Evolutionary conservation across 495 filamentous ascomycete species (phyloP).

Genomic region (Aspergillus leporis): DNA sequence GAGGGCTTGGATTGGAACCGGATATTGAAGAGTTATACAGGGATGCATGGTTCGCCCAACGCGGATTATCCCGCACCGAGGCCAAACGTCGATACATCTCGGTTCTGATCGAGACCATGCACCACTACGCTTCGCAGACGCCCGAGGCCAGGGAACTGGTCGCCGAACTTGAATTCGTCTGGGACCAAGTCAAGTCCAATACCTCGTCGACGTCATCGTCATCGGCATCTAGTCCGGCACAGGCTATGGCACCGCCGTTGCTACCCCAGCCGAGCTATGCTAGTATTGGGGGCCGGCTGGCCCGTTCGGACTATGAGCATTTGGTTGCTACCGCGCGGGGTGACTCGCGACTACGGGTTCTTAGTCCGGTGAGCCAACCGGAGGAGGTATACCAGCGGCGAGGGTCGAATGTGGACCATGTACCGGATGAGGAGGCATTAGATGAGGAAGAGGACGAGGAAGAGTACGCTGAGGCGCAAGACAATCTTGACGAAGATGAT

Average conservation of each 20-base stretch:
- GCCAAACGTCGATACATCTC: constrained; percentile 93
- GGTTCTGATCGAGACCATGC: constrained; percentile 94
- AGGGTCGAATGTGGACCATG: constrained; percentile 30
- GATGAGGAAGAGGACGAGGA: constrained; percentile 50
- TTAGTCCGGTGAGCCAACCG: constrained; percentile 79
- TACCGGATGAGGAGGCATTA: constrained; percentile 22
- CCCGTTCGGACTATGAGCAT: constrained; percentile 30
- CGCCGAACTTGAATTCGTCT: constrained; percentile 95
- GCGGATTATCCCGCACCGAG: constrained; percentile 79
- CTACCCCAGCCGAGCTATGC: constrained; percentile 34
- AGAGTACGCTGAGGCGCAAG: constrained; percentile 43
- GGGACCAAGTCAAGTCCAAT: constrained; percentile 95
- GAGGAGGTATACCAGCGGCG: constrained; percentile 62
- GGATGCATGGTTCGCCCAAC: constrained; percentile 92
- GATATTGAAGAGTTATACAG: constrained; percentile 20
- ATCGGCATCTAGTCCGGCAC: constrained; percentile 50
- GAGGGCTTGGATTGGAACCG: background rate
- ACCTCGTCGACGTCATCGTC: constrained; percentile 51
- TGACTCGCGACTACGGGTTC: constrained; percentile 56
- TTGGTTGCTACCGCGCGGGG: constrained; percentile 14
- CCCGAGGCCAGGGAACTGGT: constrained; percentile 85
- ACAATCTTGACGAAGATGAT: constrained; percentile 39
- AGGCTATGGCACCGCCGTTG: constrained; percentile 37
- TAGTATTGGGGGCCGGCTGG: constrained; percentile 36
- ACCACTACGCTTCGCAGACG: constrained; percentile 81